Conservation (phyloP, 2,329 filamentous ascomycete species). For the Aspergillus ruber region DNA sequence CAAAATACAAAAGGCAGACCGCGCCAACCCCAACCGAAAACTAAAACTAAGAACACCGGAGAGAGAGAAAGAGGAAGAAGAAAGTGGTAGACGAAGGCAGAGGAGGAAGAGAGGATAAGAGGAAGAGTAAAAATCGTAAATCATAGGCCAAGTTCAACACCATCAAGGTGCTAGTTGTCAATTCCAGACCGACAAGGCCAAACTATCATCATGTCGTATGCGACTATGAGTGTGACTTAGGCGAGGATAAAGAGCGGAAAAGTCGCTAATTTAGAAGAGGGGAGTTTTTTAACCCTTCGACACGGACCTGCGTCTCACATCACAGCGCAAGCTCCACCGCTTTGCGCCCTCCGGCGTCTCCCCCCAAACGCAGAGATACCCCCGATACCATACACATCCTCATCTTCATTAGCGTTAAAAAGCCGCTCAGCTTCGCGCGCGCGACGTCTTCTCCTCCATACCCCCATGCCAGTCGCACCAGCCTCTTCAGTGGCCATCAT, state of each 20-base stretch:
- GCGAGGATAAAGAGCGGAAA: neutral
- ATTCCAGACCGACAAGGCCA: neutral
- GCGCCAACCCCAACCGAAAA: neutral
- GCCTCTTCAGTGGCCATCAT: slow-evolving; percentile 91
- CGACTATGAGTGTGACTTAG: neutral
- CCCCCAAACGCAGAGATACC: slow-evolving; percentile 36
- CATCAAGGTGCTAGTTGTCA: neutral
- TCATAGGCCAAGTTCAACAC: neutral
- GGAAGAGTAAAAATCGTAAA: neutral
- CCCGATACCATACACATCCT: slow-evolving; percentile 30
- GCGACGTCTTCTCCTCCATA: slow-evolving; percentile 64
- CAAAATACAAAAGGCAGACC: slow-evolving; percentile 2
- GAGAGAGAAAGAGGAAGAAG: neutral
- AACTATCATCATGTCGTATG: slow-evolving; percentile 5
- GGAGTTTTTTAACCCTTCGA: too few species aligned
- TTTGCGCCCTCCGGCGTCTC: slow-evolving; percentile 57
- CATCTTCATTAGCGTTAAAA: slow-evolving; percentile 74
- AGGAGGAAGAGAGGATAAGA: neutral
- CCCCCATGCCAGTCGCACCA: slow-evolving; percentile 53
- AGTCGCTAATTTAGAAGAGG: neutral
- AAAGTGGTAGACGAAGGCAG: too few species aligned
- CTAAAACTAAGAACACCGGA: slow-evolving; percentile 1
- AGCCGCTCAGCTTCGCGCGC: slow-evolving; percentile 74
- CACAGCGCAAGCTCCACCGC: slow-evolving; percentile 52
- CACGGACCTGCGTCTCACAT: slow-evolving; percentile 47